Evolutionary conservation across 2,329 filamentous ascomycete genomes (phyloP).

Genomic region (Nannizzia gypsea): DNA sequence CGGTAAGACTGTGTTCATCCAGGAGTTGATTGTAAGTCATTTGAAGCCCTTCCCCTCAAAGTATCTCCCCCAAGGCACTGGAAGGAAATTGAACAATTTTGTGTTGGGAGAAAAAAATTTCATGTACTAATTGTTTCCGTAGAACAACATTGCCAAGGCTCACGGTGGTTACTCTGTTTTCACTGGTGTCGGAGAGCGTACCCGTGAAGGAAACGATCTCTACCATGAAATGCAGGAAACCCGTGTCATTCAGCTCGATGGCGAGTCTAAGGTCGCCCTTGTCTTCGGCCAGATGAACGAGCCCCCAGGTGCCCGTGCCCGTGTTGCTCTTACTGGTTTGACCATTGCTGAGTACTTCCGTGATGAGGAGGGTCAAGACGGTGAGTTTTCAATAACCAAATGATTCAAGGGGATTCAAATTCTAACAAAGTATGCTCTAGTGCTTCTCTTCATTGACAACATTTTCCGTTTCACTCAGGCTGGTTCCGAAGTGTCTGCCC

Average conservation of each 20-base stretch:
- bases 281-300: slow-evolving; percentile 99
- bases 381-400: slow-evolving; percentile 34
- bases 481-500: slow-evolving; percentile 98
- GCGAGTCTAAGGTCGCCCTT: slow-evolving; percentile 97
- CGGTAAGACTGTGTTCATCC: slow-evolving; percentile 99
- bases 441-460: slow-evolving; percentile 99
- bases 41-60: not conserved
- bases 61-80: not conserved
- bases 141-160: slow-evolving; percentile 99
- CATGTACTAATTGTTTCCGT: slow-evolving; percentile 12
- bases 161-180: slow-evolving; percentile 99
- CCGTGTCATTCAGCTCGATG: slow-evolving; percentile 96
- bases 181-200: slow-evolving; percentile 99
- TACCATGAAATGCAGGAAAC: slow-evolving; percentile 99
- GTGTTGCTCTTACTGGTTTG: slow-evolving; percentile 92
- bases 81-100: not conserved
- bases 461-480: slow-evolving; percentile 99
- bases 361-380: slow-evolving; percentile 74
- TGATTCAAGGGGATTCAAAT: not conserved
- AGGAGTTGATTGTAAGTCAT: slow-evolving; percentile 78
- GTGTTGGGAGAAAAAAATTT: not conserved
- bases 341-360: slow-evolving; percentile 63
- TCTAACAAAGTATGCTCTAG: slow-evolving; percentile 31
- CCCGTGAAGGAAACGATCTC: slow-evolving; percentile 99
- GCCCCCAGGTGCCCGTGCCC: slow-evolving; percentile 96